These are phyloP conservation scores for Trichoderma parareesei DNA, from an alignment of 495 filamentous ascomycete species.

Conservation along the genomic window DNA sequence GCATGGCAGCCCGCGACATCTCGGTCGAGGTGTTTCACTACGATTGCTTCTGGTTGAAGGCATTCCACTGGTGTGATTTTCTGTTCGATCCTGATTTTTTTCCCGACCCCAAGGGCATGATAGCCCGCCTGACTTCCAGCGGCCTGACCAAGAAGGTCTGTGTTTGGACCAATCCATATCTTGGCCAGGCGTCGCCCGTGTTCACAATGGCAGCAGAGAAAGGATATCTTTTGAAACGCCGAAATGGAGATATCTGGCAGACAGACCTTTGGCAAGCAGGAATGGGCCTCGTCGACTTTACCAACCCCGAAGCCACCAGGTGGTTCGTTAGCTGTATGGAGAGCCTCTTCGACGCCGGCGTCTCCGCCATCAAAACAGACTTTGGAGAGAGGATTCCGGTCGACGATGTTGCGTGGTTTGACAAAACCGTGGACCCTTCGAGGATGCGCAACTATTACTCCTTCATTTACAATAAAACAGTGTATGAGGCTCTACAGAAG, in stretches of 20 bases:
- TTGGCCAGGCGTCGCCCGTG: slow-evolving; percentile 57
- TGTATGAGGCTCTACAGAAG: slow-evolving; percentile 54
- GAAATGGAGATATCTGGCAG: slow-evolving; percentile 62
- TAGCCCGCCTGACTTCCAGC: slow-evolving; percentile 49
- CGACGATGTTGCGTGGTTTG: slow-evolving; percentile 51
- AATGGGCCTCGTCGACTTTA: slow-evolving; percentile 69
- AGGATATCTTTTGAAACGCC: slow-evolving; percentile 61
- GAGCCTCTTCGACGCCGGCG: slow-evolving; percentile 53
- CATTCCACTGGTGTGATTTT: slow-evolving; percentile 71
- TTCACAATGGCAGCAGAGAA: slow-evolving; percentile 57
- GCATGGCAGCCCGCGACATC: slow-evolving; percentile 56
- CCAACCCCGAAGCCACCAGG: slow-evolving; percentile 54
- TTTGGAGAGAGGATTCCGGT: slow-evolving; percentile 64
- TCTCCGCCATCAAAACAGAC: slow-evolving; percentile 67
- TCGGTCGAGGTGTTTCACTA: slow-evolving; percentile 66
- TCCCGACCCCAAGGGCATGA: slow-evolving; percentile 55
- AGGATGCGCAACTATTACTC: slow-evolving; percentile 73
- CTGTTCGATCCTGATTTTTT: slow-evolving; percentile 61
- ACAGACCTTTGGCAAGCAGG: slow-evolving; percentile 70
- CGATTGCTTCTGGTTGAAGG: slow-evolving; percentile 57
- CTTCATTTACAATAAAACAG: slow-evolving; percentile 59
- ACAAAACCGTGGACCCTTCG: slow-evolving; percentile 44
- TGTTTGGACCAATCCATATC: slow-evolving; percentile 67
- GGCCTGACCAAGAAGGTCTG: slow-evolving; percentile 53
- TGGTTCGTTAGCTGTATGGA: slow-evolving; percentile 55